Percentiles rank a stretch among this genome's conserved stretches.
Evolutionary conservation across 768 basidiomycete genomes (phyloP).

Genomic region (Cytidiella melzeri): DNA sequence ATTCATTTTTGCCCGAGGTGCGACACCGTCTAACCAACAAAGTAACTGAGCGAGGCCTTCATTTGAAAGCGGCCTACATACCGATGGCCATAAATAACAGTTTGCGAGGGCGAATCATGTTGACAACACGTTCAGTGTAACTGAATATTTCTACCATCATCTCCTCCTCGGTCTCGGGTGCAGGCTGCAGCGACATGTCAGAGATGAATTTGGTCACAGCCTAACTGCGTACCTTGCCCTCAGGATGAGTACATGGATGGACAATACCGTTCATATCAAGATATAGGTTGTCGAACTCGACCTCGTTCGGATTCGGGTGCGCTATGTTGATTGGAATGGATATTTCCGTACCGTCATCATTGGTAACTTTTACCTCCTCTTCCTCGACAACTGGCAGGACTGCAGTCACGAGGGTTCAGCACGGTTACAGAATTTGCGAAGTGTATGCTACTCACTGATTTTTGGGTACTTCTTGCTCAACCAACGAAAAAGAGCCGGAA

Average conservation of each 20-base stretch:
- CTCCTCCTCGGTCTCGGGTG: conserved; percentile 96
- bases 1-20: conserved; percentile 99
- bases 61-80: conserved; percentile 30
- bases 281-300: conserved; percentile 94
- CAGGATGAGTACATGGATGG: conserved; percentile 98
- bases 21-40: conserved; percentile 81
- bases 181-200: conserved; percentile 47
- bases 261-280: conserved; percentile 99
- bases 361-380: conserved; percentile 63
- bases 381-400: conserved; percentile 82
- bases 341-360: conserved; percentile 60
- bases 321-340: conserved; percentile 75
- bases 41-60: no score
- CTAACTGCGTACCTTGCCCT: conserved; percentile 66
- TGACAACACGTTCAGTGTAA: conserved; percentile 95
- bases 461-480: conserved; percentile 98
- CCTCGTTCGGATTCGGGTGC: conserved; percentile 86
- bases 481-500: conserved; percentile 97
- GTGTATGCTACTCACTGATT: conserved; percentile 56
- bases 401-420: conserved; percentile 24
- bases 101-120: conserved; percentile 93
- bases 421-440: not conserved
- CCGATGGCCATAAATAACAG: conserved; percentile 98
- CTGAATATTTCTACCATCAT: conserved; percentile 99
- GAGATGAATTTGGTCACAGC: no score